These are phyloP conservation scores for Smittium culicis DNA, from an alignment of 371 early-diverging fungal species.

Conservation along the genomic window DNA sequence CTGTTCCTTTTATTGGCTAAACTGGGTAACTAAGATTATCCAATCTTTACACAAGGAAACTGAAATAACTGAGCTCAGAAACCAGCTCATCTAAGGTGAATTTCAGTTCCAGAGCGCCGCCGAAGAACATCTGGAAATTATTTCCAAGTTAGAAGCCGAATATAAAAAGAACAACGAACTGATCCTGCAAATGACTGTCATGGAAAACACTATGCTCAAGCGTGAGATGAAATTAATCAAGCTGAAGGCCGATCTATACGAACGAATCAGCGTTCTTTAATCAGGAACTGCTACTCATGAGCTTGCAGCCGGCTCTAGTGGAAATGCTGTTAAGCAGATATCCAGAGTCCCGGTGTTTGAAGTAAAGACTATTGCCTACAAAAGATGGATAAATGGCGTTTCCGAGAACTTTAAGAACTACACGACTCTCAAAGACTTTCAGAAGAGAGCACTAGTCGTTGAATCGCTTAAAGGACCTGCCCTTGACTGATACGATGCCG, in stretches of 20 bases:
- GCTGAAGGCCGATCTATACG: neutral
- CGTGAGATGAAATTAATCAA: neutral
- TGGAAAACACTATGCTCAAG: neutral
- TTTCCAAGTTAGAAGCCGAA: neutral
- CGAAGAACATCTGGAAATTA: neutral
- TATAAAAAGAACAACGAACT: neutral
- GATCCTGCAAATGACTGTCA: neutral
- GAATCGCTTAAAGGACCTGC: slow-evolving; percentile 1
- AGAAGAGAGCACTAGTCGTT: slow-evolving; percentile 1
- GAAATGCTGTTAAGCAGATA: neutral
- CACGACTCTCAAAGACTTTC: neutral
- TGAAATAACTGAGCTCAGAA: neutral
- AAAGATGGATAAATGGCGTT: neutral
- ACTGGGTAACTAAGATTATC: too few species aligned
- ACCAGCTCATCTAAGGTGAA: neutral
- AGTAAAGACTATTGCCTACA: neutral
- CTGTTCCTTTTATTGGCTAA: too few species aligned
- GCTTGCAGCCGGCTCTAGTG: neutral
- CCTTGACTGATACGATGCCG: slow-evolving; percentile 5
- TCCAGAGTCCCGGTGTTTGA: neutral
- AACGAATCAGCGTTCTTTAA: neutral
- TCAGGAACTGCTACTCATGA: neutral
- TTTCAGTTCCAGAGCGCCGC: neutral
- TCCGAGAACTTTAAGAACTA: slow-evolving; percentile 1
- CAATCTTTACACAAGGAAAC: too few species aligned